These are phyloP conservation scores for Gyrodon lividus DNA, from an alignment of 768 basidiomycete species.

Conservation along the genomic window DNA sequence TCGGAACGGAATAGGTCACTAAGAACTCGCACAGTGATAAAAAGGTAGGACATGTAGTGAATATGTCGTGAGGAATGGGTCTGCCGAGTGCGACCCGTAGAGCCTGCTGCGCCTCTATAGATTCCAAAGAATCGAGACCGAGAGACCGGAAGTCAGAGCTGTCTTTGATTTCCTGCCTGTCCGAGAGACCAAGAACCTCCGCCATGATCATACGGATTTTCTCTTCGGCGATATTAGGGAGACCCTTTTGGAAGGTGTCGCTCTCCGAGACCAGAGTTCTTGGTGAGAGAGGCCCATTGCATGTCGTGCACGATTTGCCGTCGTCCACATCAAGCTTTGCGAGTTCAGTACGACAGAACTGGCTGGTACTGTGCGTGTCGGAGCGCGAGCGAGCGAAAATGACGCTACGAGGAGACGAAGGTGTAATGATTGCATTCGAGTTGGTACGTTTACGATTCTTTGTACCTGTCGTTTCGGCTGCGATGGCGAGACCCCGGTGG, in stretches of 20 bases:
- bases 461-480: conserved; percentile 19
- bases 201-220: conserved; percentile 43
- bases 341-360: conserved; percentile 5
- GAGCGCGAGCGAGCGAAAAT: conserved; percentile 31
- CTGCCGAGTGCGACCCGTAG: conserved; percentile 42
- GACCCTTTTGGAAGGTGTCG: not conserved
- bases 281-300: conserved; percentile 33
- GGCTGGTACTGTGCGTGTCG: conserved; percentile 18
- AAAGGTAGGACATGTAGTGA: conserved; percentile 44
- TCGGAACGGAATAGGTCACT: not conserved
- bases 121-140: conserved; percentile 60
- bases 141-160: conserved; percentile 48
- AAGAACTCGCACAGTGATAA: conserved; percentile 17
- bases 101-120: conserved; percentile 57
- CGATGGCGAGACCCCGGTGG: conserved; percentile 42
- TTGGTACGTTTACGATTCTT: conserved; percentile 22
- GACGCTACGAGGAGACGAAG: conserved; percentile 25
- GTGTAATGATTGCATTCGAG: conserved; percentile 28
- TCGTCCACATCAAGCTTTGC: conserved; percentile 10
- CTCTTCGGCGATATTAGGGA: not conserved
- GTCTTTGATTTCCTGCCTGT: conserved; percentile 39
- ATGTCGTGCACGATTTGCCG: conserved; percentile 4
- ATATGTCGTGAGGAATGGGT: conserved; percentile 43
- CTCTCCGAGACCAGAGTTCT: conserved; percentile 40
- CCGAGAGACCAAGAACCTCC: conserved; percentile 38